Percentiles rank a stretch among this genome's conserved stretches.
Evolutionary conservation across 768 basidiomycete genomes (phyloP).

Genomic region (Psilocybe tampanensis): DNA sequence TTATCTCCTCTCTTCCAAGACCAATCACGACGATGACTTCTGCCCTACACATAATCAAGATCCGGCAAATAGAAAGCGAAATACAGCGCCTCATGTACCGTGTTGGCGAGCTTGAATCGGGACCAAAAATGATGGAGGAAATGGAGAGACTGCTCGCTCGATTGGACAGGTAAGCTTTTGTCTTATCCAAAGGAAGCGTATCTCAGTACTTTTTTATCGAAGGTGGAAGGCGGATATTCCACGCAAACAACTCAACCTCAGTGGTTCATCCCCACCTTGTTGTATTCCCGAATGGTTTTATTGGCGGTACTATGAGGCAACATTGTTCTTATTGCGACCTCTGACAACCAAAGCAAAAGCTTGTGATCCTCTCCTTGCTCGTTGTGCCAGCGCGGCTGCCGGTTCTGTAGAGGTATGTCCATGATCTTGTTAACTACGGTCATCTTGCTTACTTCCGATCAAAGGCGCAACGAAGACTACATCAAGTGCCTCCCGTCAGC

Average conservation of each 20-base stretch:
- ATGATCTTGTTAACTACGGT: background rate
- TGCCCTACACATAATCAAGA: conserved; percentile 8
- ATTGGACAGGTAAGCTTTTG: conserved; percentile 1
- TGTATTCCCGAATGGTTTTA: conserved; percentile 11
- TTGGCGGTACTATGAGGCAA: conserved; percentile 9
- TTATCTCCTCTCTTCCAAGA: background rate
- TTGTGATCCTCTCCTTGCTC: conserved; percentile 4
- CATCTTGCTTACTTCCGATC: background rate
- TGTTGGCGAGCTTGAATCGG: background rate
- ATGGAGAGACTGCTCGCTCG: background rate
- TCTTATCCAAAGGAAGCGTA: background rate
- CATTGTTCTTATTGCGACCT: conserved; percentile 6
- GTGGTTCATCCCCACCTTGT: background rate
- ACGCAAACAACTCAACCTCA: background rate
- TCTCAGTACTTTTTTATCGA: background rate
- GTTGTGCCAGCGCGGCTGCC: conserved; percentile 7
- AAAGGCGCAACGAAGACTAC: conserved; percentile 5
- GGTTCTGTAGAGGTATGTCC: conserved; percentile 3
- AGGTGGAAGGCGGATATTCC: conserved; percentile 8
- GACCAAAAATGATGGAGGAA: conserved; percentile 1
- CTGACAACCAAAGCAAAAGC: conserved; percentile 3
- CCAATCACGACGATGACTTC: conserved; percentile 11
- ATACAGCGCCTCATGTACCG: conserved; percentile 10
- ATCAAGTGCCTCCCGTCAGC: conserved; percentile 9
- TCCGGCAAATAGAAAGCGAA: conserved; percentile 10